Percentiles rank a stretch among this genome's conserved stretches.
These are phyloP conservation scores for Rosellinia necatrix DNA, from an alignment of 2,329 filamentous ascomycete species.

Conservation along the genomic window DNA sequence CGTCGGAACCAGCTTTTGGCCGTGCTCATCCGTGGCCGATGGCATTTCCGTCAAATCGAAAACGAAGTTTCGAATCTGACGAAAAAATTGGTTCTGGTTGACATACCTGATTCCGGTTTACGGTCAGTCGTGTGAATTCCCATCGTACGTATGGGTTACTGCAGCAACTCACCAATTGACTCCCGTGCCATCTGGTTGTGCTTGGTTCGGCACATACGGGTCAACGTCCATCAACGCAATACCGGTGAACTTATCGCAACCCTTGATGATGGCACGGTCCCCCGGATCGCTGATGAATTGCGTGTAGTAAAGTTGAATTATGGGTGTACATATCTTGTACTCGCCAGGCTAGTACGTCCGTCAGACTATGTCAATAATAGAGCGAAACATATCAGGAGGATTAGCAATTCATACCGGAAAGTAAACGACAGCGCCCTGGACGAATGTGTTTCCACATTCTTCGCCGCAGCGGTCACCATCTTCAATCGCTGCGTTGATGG, in stretches of 20 bases:
- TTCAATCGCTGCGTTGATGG: slow-evolving; percentile 7
- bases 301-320: slow-evolving; percentile 70
- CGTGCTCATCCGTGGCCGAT: too few species aligned
- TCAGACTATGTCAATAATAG: too few species aligned
- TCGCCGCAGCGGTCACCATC: slow-evolving; percentile 7
- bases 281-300: slow-evolving; percentile 70
- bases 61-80: background rate
- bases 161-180: too few species aligned
- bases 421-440: slow-evolving; percentile 9
- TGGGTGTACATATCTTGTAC: slow-evolving; percentile 5
- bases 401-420: too few species aligned
- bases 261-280: slow-evolving; percentile 64
- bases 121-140: too few species aligned
- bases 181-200: too few species aligned
- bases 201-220: slow-evolving; percentile 26
- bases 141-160: too few species aligned
- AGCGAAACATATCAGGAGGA: too few species aligned
- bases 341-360: too few species aligned
- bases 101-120: too few species aligned
- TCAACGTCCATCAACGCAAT: slow-evolving; percentile 25
- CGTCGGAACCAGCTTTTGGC: too few species aligned
- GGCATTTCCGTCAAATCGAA: background rate
- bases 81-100: slow-evolving; percentile 1
- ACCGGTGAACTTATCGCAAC: slow-evolving; percentile 55
- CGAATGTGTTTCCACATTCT: slow-evolving; percentile 10